Percentiles rank a stretch among this genome's conserved stretches.
phyloP scores from a whole-genome alignment of 2,329 filamentous ascomycete species.

The Tricladium varicosporioides region DNA sequence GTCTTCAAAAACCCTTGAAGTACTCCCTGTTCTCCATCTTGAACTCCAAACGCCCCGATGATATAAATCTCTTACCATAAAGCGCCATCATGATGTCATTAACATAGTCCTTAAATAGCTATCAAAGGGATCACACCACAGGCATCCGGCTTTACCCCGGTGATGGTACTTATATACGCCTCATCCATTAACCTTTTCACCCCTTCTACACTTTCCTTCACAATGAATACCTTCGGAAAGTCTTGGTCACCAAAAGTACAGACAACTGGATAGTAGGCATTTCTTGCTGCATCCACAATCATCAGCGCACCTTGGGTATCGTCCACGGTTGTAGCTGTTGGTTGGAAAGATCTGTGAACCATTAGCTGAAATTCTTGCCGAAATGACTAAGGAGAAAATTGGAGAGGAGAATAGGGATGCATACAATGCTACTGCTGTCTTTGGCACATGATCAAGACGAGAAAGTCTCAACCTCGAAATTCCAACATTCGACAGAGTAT shows the following conservation, averaged over 20 bases:
- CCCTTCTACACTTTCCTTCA: background rate
- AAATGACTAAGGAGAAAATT: too few relatives aligned
- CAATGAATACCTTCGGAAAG: conserved; percentile 8
- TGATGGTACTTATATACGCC: conserved; percentile 2
- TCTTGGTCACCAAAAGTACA: conserved; percentile 4
- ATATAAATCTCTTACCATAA: too few relatives aligned
- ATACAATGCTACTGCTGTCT: conserved; percentile 6
- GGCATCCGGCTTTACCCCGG: conserved; percentile 6
- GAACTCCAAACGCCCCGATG: background rate
- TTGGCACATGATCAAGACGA: background rate
- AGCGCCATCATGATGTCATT: too few relatives aligned
- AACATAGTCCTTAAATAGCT: conserved; percentile 1
- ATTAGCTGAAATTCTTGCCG: background rate
- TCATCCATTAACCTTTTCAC: conserved; percentile 1
- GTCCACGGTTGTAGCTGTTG: background rate
- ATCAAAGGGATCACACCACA: conserved; percentile 7
- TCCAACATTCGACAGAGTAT: conserved; percentile 1
- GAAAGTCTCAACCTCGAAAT: conserved; percentile 8
- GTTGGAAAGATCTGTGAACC: conserved; percentile 2
- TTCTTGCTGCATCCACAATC: background rate
- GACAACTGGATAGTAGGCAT: conserved; percentile 2
- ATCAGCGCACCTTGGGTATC: background rate
- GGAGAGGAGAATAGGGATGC: background rate
- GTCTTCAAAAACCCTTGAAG: too few relatives aligned
- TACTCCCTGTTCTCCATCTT: too few relatives aligned